Percentiles rank a stretch among this genome's conserved stretches.
phyloP scores from a whole-genome alignment of 2,329 filamentous ascomycete species.

The Phyllosticta citriasiana region DNA sequence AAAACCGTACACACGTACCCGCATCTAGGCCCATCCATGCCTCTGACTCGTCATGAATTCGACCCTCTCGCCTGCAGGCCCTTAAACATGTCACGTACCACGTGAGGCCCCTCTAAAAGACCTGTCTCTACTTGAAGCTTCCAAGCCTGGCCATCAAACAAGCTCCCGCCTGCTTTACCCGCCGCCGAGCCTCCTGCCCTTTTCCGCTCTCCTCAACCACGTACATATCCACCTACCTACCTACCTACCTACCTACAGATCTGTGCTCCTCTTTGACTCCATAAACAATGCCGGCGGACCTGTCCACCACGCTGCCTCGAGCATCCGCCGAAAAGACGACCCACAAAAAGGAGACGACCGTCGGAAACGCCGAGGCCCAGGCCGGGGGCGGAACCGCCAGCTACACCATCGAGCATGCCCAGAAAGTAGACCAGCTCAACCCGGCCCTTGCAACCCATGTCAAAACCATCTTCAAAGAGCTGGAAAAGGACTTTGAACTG shows the following conservation, averaged over 20 bases:
- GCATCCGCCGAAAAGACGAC: neutral
- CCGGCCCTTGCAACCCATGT: conserved; percentile 21
- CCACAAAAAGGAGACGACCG: neutral
- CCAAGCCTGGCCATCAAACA: neutral
- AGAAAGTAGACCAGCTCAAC: conserved; percentile 22
- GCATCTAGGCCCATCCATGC: neutral
- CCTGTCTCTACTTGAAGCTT: neutral
- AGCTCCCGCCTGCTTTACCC: neutral
- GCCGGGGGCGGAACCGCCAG: conserved; percentile 28
- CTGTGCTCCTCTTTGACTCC: neutral
- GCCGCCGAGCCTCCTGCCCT: neutral
- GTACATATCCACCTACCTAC: neutral
- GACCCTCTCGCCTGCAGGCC: neutral
- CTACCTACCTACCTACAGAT: neutral
- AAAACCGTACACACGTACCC: neutral
- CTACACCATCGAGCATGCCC: conserved; percentile 18
- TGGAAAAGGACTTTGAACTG: conserved; percentile 22
- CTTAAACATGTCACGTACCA: neutral
- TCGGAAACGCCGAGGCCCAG: conserved; percentile 14
- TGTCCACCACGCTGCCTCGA: conserved; percentile 3
- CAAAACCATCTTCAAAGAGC: conserved; percentile 20
- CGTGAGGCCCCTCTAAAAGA: neutral
- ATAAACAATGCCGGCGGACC: neutral
- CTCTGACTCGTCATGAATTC: neutral
- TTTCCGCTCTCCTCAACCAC: too few species aligned